A percentile compares a stretch with the other conserved stretches of the same genome.
These are phyloP conservation scores for Aspergillus hancockii DNA, from an alignment of 495 filamentous ascomycete species.

Conservation along the genomic window DNA sequence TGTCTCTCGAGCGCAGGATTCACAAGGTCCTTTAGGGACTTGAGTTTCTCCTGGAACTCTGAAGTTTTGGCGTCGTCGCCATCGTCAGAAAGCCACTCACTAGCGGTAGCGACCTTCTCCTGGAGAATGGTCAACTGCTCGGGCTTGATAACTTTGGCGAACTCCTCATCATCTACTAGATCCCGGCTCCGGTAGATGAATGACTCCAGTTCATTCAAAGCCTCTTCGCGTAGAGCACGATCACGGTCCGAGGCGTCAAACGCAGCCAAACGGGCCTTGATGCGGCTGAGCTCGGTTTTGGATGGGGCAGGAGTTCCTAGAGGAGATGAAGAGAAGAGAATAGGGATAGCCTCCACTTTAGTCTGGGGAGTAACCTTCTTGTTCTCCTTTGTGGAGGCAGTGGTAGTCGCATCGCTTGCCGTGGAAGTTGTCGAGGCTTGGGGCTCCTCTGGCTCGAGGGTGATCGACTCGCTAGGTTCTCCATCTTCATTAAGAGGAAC, in stretches of 20 bases:
- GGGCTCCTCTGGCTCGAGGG: conserved; percentile 50
- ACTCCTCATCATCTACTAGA: conserved; percentile 71
- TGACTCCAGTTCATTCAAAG: conserved; percentile 88
- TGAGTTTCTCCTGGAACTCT: conserved; percentile 69
- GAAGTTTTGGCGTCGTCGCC: conserved; percentile 72
- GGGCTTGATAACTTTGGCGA: conserved; percentile 66
- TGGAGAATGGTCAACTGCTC: conserved; percentile 63
- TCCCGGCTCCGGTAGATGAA: conserved; percentile 90
- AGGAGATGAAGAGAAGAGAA: conserved; percentile 62
- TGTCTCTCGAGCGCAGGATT: conserved; percentile 67
- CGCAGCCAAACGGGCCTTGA: conserved; percentile 71
- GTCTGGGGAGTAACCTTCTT: conserved; percentile 57
- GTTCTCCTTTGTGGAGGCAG: conserved; percentile 48
- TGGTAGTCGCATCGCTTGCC: conserved; percentile 44
- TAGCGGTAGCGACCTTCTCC: conserved; percentile 62
- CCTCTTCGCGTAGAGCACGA: conserved; percentile 78
- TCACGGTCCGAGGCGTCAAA: conserved; percentile 82
- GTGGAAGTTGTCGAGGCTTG: conserved; percentile 48
- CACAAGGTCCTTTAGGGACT: conserved; percentile 69
- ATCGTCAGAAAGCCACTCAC: conserved; percentile 90
- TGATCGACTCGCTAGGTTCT: conserved; percentile 48
- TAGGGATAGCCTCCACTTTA: conserved; percentile 66
- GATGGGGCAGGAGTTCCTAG: conserved; percentile 60
- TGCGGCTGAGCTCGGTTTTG: conserved; percentile 59
- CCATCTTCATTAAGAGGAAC: conserved; percentile 67